Evolutionary conservation across 441 rosid genomes (phyloP).

Genomic region (Arabidopsis lyrata): DNA sequence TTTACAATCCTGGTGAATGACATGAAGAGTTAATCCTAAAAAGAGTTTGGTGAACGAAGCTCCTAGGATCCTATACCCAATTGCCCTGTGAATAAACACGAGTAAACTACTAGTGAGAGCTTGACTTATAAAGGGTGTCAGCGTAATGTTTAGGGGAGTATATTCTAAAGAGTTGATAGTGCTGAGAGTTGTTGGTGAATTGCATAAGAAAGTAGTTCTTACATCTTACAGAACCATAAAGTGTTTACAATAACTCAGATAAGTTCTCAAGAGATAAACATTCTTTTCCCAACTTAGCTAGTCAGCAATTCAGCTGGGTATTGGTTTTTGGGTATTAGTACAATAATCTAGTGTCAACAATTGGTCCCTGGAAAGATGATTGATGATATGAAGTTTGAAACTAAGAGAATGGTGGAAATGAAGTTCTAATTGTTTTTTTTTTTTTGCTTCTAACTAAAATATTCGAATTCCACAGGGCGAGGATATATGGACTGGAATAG

Average conservation of each 20-base stretch:
- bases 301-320: constrained; percentile 1
- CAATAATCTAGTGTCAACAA: background rate
- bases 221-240: background rate
- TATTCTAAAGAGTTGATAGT: background rate
- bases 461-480: constrained; percentile 62
- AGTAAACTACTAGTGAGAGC: background rate
- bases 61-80: background rate
- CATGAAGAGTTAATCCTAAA: background rate
- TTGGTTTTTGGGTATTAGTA: background rate
- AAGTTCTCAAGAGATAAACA: background rate
- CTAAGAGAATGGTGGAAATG: background rate
- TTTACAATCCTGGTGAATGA: background rate
- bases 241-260: background rate
- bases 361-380: background rate
- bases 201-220: background rate
- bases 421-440: background rate
- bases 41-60: background rate
- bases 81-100: background rate
- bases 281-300: background rate
- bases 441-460: constrained; percentile 16
- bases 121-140: constrained; percentile 5
- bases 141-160: background rate
- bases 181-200: background rate
- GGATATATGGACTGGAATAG: constrained; percentile 62
- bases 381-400: constrained; percentile 1